Evolutionary conservation across 345 rosid species (phyloP).

Genomic region (Arabis hirsuta): DNA sequence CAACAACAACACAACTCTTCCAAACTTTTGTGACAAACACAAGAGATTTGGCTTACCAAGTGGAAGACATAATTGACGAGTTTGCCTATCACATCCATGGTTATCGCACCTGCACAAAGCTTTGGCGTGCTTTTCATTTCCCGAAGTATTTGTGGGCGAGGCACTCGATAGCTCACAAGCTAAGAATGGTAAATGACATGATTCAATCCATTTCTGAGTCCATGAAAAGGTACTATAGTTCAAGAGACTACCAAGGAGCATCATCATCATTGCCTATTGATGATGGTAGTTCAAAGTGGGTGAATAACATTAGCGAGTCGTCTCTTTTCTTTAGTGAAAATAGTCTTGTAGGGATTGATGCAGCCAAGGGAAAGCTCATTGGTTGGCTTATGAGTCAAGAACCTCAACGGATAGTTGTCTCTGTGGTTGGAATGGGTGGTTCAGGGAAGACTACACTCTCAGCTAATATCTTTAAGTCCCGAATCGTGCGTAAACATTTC

Average conservation of each 20-base stretch:
- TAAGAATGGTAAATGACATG: slow-evolving; percentile 34
- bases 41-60: slow-evolving; percentile 43
- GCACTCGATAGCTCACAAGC: slow-evolving; percentile 40
- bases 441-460: slow-evolving; percentile 51
- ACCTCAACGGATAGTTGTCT: slow-evolving; percentile 34
- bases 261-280: not conserved
- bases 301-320: slow-evolving; percentile 38
- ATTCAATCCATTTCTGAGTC: slow-evolving; percentile 44
- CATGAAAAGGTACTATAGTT: slow-evolving; percentile 38
- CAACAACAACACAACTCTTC: slow-evolving; percentile 23
- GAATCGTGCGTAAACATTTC: slow-evolving; percentile 39
- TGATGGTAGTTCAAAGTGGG: slow-evolving; percentile 11
- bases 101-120: slow-evolving; percentile 10
- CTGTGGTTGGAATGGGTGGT: slow-evolving; percentile 51
- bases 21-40: slow-evolving; percentile 41
- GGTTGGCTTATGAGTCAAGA: slow-evolving; percentile 40
- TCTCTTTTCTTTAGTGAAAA: slow-evolving; percentile 43
- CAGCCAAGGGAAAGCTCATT: slow-evolving; percentile 30
- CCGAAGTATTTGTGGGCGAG: slow-evolving; percentile 40
- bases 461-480: slow-evolving; percentile 41
- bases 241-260: slow-evolving; percentile 9
- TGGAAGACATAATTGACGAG: slow-evolving; percentile 50
- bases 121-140: slow-evolving; percentile 27
- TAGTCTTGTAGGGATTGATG: slow-evolving; percentile 51
- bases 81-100: slow-evolving; percentile 38